These are phyloP conservation scores for Sclerotinia trifoliorum DNA, from an alignment of 2,329 filamentous ascomycete species.

Conservation along the genomic window DNA sequence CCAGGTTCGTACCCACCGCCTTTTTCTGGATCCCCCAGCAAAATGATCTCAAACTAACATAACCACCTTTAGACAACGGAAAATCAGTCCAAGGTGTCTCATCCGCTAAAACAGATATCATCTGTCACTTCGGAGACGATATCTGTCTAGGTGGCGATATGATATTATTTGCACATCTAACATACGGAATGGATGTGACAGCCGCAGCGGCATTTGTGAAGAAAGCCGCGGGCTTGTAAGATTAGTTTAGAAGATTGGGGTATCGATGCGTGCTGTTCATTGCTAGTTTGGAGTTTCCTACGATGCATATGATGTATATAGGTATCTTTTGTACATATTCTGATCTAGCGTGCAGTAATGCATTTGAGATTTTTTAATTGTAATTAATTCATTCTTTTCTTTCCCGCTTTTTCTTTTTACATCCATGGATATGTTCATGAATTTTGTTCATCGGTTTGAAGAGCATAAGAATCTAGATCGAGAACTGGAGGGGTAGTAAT, in stretches of 20 bases:
- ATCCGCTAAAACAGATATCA: slow-evolving; percentile 28
- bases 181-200: slow-evolving; percentile 30
- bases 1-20: slow-evolving; percentile 28
- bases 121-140: slow-evolving; percentile 32
- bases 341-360: background rate
- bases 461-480: background rate
- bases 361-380: background rate
- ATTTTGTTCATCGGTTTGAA: background rate
- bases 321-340: background rate
- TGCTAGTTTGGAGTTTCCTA: background rate
- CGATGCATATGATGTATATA: background rate
- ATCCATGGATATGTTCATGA: background rate
- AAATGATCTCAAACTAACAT: background rate
- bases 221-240: background rate
- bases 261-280: background rate
- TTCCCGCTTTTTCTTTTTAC: too few relatives aligned
- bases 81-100: slow-evolving; percentile 29
- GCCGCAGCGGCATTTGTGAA: slow-evolving; percentile 32
- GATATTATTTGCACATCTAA: slow-evolving; percentile 30
- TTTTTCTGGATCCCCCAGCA: slow-evolving; percentile 8
- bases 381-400: background rate
- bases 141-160: slow-evolving; percentile 31
- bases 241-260: background rate
- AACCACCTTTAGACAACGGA: slow-evolving; percentile 29
- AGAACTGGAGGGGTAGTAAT: background rate